Evolutionary conservation across 1,284 basidiomycete genomes (phyloP), one percentile per base, ranked within the genome.

Genomic region (Pisolithus thermaeus): DNA sequence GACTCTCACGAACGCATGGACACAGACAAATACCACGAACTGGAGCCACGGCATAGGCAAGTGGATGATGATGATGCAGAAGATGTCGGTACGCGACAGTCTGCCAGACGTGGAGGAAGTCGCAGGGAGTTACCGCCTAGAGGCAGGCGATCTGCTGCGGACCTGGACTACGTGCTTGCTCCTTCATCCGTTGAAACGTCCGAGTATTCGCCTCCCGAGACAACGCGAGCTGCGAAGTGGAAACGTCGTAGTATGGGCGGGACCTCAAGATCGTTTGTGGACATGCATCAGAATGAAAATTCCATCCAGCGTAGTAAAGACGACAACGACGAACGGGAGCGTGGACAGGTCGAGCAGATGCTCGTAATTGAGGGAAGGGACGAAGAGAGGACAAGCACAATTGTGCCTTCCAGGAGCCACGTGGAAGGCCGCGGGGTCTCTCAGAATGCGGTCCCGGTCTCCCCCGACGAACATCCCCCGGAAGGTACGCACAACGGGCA

Each of bases 181-280:
- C 57, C 54, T 7, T 48, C 63, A 9, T 58, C 60, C 7, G 61
- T 48, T 4, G 54, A 55, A 8, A 52, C 44, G 5, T 58, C 57
- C 0, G 66, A 67, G 30, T 67, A 68, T 53, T 54, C 44, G n/a
- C 67, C 64, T 1, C 64, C 64, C 1, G 56, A 61, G 54, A 67
- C 59, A 30, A 67, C 61, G 39, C 59, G 55, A 40, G 64, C 64
- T 16, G 62, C 67, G 20, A 40, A 53, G 45, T 68, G 64, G 57
- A 69, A 58, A 25, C 56, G 54, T 16, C 44, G 9, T 46, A 53
- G 22, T n/a, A 27, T 28, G 42, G 42, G 42, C 4, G 12, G 23
- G 11, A n/a, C n/a, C 5, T 18, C 23, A 28, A 27, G 32, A 35
- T 35, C 32, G 12, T 12, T 12, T 12, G 11, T 35, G 4, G 32